Base-by-base conservation (phyloP, 768 basidiomycete species). In the Mycena pura region DNA sequence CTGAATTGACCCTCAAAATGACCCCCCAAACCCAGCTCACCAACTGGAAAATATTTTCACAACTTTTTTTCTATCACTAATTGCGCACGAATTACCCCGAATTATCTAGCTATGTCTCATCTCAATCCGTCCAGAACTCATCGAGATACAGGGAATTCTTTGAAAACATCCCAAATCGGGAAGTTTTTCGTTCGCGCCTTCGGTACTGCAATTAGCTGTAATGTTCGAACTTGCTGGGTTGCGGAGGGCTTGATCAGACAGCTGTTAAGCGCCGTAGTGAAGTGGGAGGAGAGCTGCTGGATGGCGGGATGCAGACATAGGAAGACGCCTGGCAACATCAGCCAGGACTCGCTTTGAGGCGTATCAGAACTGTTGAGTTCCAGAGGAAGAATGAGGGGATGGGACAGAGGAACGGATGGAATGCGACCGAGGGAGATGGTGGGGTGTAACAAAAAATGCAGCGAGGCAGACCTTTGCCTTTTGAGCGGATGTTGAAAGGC, bases 311-410 rank as follows among this genome's bases (percentile, higher is more conserved):
- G 34, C 34, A 36, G 10, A 36, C 34, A 17, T 9, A 17, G 17
- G 34, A 36, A 9, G 34, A 36, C 17, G 34, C 34, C 34, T 17
- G 17, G 34, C 34, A 36, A 36, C 34, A 36, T 17, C 34, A 36
- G 34, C 9, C 34, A 36, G 34, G 17, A 50, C 32, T 50, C 34
- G 48, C 48, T 50, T 50, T 50, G 34, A 50, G 13, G 48, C 34
- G 17, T 29, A 50, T 36, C 34, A 50, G 48, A 50, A 50, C 34
- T 50, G 34, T 38, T 22, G 48, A 36, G 48, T 2, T 25, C 48
- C 48, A 38, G 48, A 50, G 48, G 14, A 50, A 50, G 48, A 50
- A 50, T 50, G 48, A 50, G 34, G 48, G 48, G 27, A 50, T 50
- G 48, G 48, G 38, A 6, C 48, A 38, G 32, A 50, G 48, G 32